Evolutionary conservation across 768 basidiomycete species (phyloP).

Genomic region (Tricholoma saponaceum): DNA sequence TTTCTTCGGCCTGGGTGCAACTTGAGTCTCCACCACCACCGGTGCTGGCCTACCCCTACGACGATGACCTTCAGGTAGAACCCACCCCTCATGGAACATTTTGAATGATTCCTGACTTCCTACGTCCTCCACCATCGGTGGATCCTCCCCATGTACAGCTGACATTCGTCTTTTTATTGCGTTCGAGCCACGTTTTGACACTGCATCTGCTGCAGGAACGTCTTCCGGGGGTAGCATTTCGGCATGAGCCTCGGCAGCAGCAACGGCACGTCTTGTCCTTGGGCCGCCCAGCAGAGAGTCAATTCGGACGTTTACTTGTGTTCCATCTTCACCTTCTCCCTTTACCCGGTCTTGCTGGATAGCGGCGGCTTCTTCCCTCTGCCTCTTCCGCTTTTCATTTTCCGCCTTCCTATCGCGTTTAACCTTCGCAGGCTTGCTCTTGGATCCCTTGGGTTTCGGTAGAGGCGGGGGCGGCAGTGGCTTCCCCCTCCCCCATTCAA

Average conservation of each 20-base stretch:
- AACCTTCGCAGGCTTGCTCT: constrained; percentile 30
- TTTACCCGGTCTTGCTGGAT: constrained; percentile 14
- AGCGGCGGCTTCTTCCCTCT: constrained; percentile 16
- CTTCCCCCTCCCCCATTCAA: constrained; percentile 59
- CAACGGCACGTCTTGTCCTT: constrained; percentile 42
- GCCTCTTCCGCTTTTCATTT: constrained; percentile 27
- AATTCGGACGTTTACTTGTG: background rate
- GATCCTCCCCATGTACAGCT: background rate
- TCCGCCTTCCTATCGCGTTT: constrained; percentile 39
- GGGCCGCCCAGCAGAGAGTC: constrained; percentile 44
- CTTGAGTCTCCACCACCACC: constrained; percentile 38
- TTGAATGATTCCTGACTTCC: constrained; percentile 71
- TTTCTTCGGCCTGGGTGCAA: constrained; percentile 51
- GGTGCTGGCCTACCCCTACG: constrained; percentile 50
- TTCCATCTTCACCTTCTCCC: constrained; percentile 7
- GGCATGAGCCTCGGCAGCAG: constrained; percentile 41
- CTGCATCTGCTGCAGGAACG: constrained; percentile 9
- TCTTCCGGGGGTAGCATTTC: constrained; percentile 14
- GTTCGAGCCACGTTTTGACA: constrained; percentile 26
- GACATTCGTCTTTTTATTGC: constrained; percentile 2
- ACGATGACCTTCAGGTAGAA: constrained; percentile 70
- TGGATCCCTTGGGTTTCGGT: constrained; percentile 35
- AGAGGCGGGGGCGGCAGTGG: constrained; percentile 56
- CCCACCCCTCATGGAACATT: constrained; percentile 86
- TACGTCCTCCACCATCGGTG: constrained; percentile 62